A percentile compares a stretch with the other conserved stretches of the same genome.
Evolutionary conservation across 1,139 yeast species (phyloP).

Genomic region (Waltiozyma sp.): DNA sequence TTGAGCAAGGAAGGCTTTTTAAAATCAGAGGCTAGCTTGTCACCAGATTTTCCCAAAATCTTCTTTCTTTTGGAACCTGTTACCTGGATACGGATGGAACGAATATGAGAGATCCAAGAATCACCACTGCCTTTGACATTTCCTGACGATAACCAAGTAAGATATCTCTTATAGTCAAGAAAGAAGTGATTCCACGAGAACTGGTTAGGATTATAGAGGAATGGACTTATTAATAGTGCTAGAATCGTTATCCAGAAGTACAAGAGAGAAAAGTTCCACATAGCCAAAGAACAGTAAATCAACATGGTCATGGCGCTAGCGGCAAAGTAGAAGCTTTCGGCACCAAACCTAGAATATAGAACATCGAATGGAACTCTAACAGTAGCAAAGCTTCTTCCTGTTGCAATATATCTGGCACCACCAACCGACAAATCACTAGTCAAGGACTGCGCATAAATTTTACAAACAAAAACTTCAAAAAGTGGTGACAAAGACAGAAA

Average conservation of each 20-base stretch:
- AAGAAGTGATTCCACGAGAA: conserved; percentile 69
- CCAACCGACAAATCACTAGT: conserved; percentile 60
- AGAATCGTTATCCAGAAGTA: conserved; percentile 68
- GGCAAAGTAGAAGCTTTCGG: conserved; percentile 62
- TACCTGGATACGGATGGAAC: conserved; percentile 57
- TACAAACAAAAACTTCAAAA: conserved; percentile 68
- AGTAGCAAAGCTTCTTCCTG: conserved; percentile 70
- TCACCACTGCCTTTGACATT: conserved; percentile 48
- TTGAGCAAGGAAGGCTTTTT: conserved; percentile 61
- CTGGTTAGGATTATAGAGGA: conserved; percentile 65
- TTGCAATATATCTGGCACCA: conserved; percentile 69
- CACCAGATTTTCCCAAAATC: conserved; percentile 45
- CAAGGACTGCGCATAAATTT: conserved; percentile 56
- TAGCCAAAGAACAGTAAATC: conserved; percentile 55
- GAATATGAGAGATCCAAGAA: conserved; percentile 62
- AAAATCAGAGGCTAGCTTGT: conserved; percentile 58
- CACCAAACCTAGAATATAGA: conserved; percentile 60
- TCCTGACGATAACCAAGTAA: conserved; percentile 66
- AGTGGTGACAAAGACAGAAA: conserved; percentile 54
- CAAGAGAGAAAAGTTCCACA: conserved; percentile 62
- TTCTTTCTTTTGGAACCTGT: conserved; percentile 63
- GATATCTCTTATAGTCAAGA: conserved; percentile 59
- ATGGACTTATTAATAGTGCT: conserved; percentile 58
- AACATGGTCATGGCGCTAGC: conserved; percentile 51
- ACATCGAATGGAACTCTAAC: conserved; percentile 63